Evolutionary conservation across 2,329 filamentous ascomycete genomes (phyloP).

Genomic region (Acrocalymma vagum): DNA sequence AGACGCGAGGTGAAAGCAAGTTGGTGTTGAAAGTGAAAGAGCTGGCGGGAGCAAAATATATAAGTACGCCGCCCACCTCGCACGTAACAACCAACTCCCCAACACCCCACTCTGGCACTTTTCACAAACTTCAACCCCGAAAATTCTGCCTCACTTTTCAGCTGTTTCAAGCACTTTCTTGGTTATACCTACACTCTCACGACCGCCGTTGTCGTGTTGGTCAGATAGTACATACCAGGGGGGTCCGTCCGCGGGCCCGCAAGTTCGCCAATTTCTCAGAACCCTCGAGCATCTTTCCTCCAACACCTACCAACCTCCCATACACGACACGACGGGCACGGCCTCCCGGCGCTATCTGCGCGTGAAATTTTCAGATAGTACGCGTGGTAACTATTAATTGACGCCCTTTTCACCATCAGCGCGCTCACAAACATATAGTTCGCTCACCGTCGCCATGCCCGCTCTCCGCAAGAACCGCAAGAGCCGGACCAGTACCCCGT

Average conservation of each 20-base stretch:
- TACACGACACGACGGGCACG: conserved; percentile 37
- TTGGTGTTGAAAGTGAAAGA: conserved; percentile 2
- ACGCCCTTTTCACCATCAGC: conserved; percentile 19
- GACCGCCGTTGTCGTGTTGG: conserved; percentile 12
- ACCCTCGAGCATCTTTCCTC: conserved; percentile 25
- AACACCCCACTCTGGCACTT: conserved; percentile 6
- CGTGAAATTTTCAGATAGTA: conserved; percentile 33
- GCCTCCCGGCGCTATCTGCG: conserved; percentile 34
- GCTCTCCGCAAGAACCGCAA: conserved; percentile 47
- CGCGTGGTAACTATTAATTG: conserved; percentile 40
- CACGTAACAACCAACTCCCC: conserved; percentile 1
- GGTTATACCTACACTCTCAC: not conserved
- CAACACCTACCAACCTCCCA: conserved; percentile 33
- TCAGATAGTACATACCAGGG: conserved; percentile 16
- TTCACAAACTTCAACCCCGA: not conserved
- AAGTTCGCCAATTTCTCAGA: conserved; percentile 31
- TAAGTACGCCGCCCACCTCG: conserved; percentile 4
- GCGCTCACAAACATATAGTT: conserved; percentile 43
- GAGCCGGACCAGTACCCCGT: conserved; percentile 47
- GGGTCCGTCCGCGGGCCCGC: conserved; percentile 19
- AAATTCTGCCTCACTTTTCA: not conserved
- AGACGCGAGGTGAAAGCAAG: no score
- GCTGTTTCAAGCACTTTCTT: not conserved
- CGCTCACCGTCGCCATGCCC: conserved; percentile 43
- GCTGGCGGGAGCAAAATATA: conserved; percentile 1